phyloP scores from a whole-genome alignment of 441 rosid genomes.

The Corymbia citriodora region DNA sequence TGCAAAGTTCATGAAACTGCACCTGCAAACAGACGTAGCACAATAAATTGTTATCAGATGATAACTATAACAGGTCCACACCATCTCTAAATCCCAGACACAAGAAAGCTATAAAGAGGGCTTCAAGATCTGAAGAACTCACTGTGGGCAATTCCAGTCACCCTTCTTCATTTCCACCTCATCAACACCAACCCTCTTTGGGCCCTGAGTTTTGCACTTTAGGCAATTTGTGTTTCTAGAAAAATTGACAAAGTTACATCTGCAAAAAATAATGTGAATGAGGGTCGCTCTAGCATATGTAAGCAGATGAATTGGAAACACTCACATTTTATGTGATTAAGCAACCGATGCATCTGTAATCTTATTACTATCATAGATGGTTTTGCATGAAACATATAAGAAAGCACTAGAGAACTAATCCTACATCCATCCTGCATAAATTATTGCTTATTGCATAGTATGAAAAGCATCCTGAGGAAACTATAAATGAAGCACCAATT shows the following conservation, averaged over 20 bases:
- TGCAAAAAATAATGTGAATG: constrained; percentile 18
- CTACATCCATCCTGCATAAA: neutral
- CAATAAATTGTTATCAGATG: neutral
- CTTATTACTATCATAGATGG: neutral
- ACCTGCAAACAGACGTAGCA: constrained; percentile 34
- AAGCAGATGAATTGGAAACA: neutral
- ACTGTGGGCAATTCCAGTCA: constrained; percentile 80
- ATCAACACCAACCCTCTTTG: constrained; percentile 27
- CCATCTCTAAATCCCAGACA: neutral
- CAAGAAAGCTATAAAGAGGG: neutral
- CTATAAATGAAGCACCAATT: neutral
- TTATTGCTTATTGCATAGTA: neutral
- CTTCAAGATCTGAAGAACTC: constrained; percentile 15
- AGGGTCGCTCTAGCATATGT: neutral
- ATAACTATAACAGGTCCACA: neutral
- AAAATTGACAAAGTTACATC: constrained; percentile 78
- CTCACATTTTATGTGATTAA: neutral
- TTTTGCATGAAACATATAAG: neutral
- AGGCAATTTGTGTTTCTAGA: constrained; percentile 56
- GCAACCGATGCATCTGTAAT: neutral
- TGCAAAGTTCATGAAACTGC: constrained; percentile 94
- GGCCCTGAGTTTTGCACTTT: constrained; percentile 64
- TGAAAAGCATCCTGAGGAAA: neutral
- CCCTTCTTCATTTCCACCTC: constrained; percentile 65
- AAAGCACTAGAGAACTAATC: neutral